Evolutionary conservation across 2,329 filamentous ascomycete genomes (phyloP).

Genomic region (Microsporum ferrugineum): DNA sequence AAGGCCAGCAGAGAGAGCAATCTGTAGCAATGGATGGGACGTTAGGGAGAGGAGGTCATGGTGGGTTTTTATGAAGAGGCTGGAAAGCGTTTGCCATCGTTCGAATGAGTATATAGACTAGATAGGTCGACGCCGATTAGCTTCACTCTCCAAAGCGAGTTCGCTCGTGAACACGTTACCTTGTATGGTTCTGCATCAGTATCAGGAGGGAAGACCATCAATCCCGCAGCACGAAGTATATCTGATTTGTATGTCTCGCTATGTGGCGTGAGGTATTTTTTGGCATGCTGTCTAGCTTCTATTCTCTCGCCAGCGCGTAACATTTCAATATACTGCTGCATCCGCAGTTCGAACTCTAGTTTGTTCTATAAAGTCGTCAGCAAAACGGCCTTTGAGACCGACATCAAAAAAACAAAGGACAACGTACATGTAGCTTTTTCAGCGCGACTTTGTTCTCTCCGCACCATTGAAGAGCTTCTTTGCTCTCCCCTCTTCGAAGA

Average conservation of each 20-base stretch:
- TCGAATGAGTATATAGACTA: conserved; percentile 60
- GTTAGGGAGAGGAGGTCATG: conserved; percentile 77
- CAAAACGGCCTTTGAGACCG: not conserved
- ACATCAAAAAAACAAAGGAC: not conserved
- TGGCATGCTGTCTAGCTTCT: conserved; percentile 72
- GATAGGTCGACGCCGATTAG: conserved; percentile 6
- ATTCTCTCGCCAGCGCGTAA: conserved; percentile 54
- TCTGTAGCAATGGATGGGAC: conserved; percentile 70
- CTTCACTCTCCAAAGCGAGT: not conserved
- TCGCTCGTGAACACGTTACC: conserved; percentile 28
- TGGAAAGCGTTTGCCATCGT: conserved; percentile 66
- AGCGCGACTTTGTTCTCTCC: conserved; percentile 85
- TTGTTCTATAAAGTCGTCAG: conserved; percentile 47
- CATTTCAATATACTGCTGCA: conserved; percentile 92
- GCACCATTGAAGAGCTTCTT: conserved; percentile 80
- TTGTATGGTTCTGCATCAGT: conserved; percentile 50
- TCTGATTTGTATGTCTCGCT: conserved; percentile 56
- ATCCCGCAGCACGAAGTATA: conserved; percentile 61
- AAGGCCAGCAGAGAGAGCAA: conserved; percentile 79
- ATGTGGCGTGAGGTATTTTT: conserved; percentile 65
- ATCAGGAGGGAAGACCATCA: conserved; percentile 62
- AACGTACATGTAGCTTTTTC: conserved; percentile 66
- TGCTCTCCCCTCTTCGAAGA: conserved; percentile 57
- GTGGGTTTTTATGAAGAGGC: conserved; percentile 74
- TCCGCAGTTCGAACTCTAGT: conserved; percentile 82